A percentile compares a stretch with the other conserved stretches of the same genome.
phyloP scores from a whole-genome alignment of 129 eudicot genomes.

The Ambrosia trifida region DNA sequence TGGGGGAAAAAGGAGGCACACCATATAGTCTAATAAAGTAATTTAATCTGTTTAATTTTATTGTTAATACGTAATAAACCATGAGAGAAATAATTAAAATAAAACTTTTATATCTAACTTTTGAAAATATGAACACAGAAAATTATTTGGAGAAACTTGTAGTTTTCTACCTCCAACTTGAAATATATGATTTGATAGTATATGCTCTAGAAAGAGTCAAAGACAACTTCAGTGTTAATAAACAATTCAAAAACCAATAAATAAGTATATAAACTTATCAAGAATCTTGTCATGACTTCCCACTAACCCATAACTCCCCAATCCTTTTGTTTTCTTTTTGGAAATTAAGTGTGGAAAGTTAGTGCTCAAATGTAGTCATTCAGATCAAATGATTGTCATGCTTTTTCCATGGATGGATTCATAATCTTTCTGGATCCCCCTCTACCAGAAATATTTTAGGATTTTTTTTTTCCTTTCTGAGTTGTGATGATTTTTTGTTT shows the following conservation, averaged over 20 bases:
- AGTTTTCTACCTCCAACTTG: conserved; percentile 35
- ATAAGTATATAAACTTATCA: conserved; percentile 17
- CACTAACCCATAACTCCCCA: conserved; percentile 34
- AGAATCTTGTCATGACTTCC: conserved; percentile 46
- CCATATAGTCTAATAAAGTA: no score
- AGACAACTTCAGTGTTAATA: conserved; percentile 14
- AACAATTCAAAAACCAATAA: background rate
- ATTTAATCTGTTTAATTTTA: no score
- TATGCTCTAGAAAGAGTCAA: conserved; percentile 20
- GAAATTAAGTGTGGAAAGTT: conserved; percentile 28
- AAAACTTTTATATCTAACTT: background rate
- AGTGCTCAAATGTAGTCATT: conserved; percentile 37
- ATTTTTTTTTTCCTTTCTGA: background rate
- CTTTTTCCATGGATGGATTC: conserved; percentile 43
- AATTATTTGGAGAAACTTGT: background rate
- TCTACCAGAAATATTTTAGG: conserved; percentile 22
- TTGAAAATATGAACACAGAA: background rate
- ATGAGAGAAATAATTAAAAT: no score
- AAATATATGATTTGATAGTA: conserved; percentile 23
- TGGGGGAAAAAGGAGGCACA: no score
- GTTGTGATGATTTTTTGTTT: background rate
- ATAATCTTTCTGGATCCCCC: conserved; percentile 38
- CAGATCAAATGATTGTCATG: conserved; percentile 55
- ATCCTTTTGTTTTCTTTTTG: conserved; percentile 15
- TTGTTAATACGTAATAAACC: no score